Evolutionary conservation across 495 filamentous ascomycete genomes (phyloP).

Genomic region (Sporormia fimetaria): DNA sequence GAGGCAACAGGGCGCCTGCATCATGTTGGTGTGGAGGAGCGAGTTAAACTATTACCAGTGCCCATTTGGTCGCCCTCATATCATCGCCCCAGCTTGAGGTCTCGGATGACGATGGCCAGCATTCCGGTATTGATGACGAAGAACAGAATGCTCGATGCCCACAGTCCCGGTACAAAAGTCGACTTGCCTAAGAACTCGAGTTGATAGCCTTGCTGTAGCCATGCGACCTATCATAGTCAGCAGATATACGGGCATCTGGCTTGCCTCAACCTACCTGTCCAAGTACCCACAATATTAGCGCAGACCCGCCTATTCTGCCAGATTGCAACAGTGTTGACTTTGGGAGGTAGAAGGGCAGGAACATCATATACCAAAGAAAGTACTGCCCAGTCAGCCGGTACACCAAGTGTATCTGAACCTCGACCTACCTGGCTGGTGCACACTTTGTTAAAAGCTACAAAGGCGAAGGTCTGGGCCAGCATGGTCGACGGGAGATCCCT

Average conservation of each 20-base stretch:
- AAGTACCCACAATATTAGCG: slow-evolving; percentile 57
- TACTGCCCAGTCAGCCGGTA: slow-evolving; percentile 47
- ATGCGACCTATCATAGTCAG: slow-evolving; percentile 46
- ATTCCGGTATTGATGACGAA: slow-evolving; percentile 83
- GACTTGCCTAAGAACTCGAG: slow-evolving; percentile 84
- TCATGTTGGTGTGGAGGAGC: too few relatives aligned
- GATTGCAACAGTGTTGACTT: slow-evolving; percentile 54
- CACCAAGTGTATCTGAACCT: background rate
- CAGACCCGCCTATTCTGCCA: slow-evolving; percentile 48
- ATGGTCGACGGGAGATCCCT: slow-evolving; percentile 72
- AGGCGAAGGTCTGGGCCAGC: slow-evolving; percentile 97
- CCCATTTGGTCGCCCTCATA: too few relatives aligned
- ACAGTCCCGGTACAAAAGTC: slow-evolving; percentile 76
- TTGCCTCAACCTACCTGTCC: slow-evolving; percentile 41
- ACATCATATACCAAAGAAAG: slow-evolving; percentile 93
- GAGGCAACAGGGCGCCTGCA: too few relatives aligned
- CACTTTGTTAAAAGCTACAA: slow-evolving; percentile 96
- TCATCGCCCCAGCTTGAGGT: too few relatives aligned
- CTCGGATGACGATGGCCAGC: slow-evolving; percentile 62
- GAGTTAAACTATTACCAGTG: too few relatives aligned
- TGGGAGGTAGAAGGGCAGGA: slow-evolving; percentile 85
- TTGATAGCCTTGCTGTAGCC: slow-evolving; percentile 80
- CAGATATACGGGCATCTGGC: background rate
- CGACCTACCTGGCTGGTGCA: slow-evolving; percentile 81
- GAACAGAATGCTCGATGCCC: slow-evolving; percentile 60